Evolutionary conservation across 352 stramenopile genomes (phyloP), one percentile per base, ranked within the genome.

Genomic region (Globisporangium radiosum): DNA sequence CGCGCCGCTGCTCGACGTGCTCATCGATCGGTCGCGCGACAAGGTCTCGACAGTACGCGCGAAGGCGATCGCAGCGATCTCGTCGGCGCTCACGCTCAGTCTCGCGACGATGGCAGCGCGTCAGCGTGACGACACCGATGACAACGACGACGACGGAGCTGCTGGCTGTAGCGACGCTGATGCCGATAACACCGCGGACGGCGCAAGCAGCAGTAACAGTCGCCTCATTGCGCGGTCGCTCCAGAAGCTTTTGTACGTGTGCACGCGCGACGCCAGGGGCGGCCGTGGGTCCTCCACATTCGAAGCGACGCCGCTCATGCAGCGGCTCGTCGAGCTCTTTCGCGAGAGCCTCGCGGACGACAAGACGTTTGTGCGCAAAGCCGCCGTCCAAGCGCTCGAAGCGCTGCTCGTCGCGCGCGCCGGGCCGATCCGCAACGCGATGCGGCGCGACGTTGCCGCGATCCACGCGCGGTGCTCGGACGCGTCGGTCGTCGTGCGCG

Each of bases 301-400:
- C 6, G 60, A 85, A 60, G 74, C 91, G 68, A 89, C 77, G 0
- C 61, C 72, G n/a, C 48, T 93, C 44, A 82, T 92, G 78, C 70
- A 71, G 37, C 73, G 72, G 14, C 67, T 95, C 17, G 63, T 92
- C 45, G 73, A 85, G 39, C 67, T 95, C 10, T 93, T 92, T 54
- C 74, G 82, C 47, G 80, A 90, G 42, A 73, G 81, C 7, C 59
- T 95, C 13, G 56, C 73, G 3, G 86, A 95, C 57, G 86, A 94
- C 7, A 95, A 93, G 56, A 92, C 83, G 4, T 92, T 85, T 37
- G 86, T 95, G 7, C 83, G 86, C 17, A 85, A 78, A 55, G 84
- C 81, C 44, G 82, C 86, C 7, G 69, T 95, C 13, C 86, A 95
- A 54, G 84, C 80, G 4, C 61, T 95, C 0, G 76, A 95, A 63